Evolutionary conservation across 192 early-diverging fungal genomes (phyloP).

Genomic region (Backusella mclennaniae): DNA sequence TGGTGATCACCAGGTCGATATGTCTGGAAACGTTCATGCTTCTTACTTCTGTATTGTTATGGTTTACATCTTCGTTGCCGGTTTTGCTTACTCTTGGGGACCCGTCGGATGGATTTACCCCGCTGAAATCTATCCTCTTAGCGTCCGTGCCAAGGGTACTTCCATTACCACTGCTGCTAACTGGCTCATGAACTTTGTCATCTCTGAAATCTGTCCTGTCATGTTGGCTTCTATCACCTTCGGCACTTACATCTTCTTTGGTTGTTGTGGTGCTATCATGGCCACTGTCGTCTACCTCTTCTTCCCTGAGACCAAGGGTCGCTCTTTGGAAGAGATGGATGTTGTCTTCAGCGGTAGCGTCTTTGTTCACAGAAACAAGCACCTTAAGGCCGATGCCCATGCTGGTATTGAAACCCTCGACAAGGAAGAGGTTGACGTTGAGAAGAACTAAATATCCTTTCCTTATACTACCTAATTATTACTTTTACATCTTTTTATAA

Average conservation of each 20-base stretch:
- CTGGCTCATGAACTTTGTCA: slow-evolving; percentile 81
- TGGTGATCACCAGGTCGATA: slow-evolving; percentile 14
- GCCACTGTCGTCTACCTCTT: slow-evolving; percentile 59
- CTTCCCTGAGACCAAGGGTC: slow-evolving; percentile 82
- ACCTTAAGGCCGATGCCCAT: neutral
- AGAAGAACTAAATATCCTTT: slow-evolving; percentile 2
- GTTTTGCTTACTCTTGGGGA: slow-evolving; percentile 87
- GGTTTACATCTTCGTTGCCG: slow-evolving; percentile 51
- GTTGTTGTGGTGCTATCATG: slow-evolving; percentile 51
- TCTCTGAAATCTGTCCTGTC: slow-evolving; percentile 71
- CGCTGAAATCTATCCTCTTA: slow-evolving; percentile 87
- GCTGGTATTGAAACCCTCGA: neutral
- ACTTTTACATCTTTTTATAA: neutral
- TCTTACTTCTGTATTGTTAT: slow-evolving; percentile 44
- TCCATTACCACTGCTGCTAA: slow-evolving; percentile 81
- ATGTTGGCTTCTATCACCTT: slow-evolving; percentile 61
- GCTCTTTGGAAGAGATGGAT: slow-evolving; percentile 87
- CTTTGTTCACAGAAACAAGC: neutral
- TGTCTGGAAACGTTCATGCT: slow-evolving; percentile 7
- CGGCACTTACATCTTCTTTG: slow-evolving; percentile 70
- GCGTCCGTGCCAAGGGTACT: slow-evolving; percentile 81
- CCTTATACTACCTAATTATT: neutral
- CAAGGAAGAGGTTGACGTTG: slow-evolving; percentile 1
- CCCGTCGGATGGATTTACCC: slow-evolving; percentile 92
- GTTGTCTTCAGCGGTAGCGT: slow-evolving; percentile 52